Percentiles rank a stretch among this genome's conserved stretches.
These are phyloP conservation scores for Lagerstroemia speciosa DNA, from an alignment of 345 rosid genomes.

Conservation along the genomic window DNA sequence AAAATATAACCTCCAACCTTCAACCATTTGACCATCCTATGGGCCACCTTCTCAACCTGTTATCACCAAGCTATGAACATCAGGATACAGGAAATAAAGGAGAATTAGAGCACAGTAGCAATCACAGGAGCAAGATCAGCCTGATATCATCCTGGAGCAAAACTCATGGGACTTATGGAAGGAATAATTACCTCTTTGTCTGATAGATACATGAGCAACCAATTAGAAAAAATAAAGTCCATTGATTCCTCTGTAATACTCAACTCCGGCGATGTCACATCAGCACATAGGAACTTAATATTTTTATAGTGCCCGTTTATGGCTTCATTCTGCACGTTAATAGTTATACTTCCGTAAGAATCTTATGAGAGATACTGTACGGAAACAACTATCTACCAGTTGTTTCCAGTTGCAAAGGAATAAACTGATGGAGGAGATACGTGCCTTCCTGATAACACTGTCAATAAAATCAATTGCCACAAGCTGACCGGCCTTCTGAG, in stretches of 20 bases:
- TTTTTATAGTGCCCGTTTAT: constrained; percentile 72
- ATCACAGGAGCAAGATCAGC: neutral
- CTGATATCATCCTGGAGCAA: neutral
- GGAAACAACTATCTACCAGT: neutral
- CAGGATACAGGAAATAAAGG: neutral
- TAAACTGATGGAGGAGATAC: neutral
- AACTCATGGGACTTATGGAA: neutral
- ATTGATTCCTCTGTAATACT: constrained; percentile 50
- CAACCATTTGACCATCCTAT: constrained; percentile 73
- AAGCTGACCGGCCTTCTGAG: constrained; percentile 66
- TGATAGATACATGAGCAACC: constrained; percentile 96
- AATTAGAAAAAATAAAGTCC: constrained; percentile 83
- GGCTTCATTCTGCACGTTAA: constrained; percentile 51
- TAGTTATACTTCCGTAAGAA: neutral
- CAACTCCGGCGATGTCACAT: constrained; percentile 70
- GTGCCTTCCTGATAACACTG: constrained; percentile 71
- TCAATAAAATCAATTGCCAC: constrained; percentile 86
- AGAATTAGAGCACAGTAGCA: neutral
- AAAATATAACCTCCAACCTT: constrained; percentile 83
- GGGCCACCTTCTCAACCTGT: constrained; percentile 68
- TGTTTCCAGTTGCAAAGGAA: neutral
- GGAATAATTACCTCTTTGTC: constrained; percentile 61
- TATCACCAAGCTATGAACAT: neutral
- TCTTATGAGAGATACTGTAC: neutral
- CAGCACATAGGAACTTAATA: constrained; percentile 77